phyloP scores from a whole-genome alignment of 1,284 basidiomycete species.

The Heterobasidion annosum region DNA sequence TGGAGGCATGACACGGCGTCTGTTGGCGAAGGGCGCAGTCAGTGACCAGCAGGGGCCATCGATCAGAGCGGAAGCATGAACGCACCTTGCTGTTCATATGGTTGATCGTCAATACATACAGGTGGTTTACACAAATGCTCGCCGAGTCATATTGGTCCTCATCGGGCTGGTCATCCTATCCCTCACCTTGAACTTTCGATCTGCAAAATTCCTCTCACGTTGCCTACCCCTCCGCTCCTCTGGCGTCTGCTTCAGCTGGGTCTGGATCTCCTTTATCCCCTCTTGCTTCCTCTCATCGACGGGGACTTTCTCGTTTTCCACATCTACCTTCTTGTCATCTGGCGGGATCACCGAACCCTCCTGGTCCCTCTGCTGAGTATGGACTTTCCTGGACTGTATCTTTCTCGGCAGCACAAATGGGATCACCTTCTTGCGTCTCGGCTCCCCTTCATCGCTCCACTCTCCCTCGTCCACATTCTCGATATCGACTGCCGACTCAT shows the following conservation, averaged over 20 bases:
- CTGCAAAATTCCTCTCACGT: neutral
- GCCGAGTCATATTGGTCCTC: neutral
- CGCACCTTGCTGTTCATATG: no score
- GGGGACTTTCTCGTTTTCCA: neutral
- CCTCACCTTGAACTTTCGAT: neutral
- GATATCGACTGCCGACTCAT: conserved; percentile 36
- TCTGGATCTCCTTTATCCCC: no score
- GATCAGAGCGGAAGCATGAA: no score
- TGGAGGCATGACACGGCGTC: no score
- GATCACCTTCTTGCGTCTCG: conserved; percentile 10
- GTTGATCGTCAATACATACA: no score
- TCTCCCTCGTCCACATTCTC: conserved; percentile 18
- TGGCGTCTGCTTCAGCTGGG: no score
- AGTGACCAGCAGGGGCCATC: no score
- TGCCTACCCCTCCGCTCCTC: neutral
- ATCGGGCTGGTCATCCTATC: neutral
- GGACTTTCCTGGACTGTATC: neutral
- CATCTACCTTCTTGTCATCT: neutral
- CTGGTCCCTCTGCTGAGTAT: no score
- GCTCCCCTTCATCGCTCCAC: neutral
- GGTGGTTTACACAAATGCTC: neutral
- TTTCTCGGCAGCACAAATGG: conserved; percentile 6
- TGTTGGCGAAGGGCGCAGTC: no score
- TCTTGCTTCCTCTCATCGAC: neutral
- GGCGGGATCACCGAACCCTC: neutral